Base-by-base conservation (phyloP, 139 green algal species). In the Gonium pectorale region DNA sequence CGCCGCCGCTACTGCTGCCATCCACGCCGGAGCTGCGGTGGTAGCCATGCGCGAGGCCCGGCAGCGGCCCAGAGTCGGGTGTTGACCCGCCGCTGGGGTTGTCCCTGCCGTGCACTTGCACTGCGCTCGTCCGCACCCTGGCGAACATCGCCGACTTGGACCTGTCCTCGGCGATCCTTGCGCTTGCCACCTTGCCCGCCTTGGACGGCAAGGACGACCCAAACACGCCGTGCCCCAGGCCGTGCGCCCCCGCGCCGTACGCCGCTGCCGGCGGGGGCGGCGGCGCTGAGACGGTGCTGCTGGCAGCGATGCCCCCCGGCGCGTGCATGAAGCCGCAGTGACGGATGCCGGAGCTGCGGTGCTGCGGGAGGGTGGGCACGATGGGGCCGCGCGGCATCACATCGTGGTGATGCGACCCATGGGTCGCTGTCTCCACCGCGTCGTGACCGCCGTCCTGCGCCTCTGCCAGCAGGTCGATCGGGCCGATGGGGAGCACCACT, bases 311-410 rank as follows among this genome's bases (percentile, higher is more conserved):
- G 46, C 46, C 46, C 46, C 13, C 43, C 3, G 2, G 11, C 29
- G 68, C 27, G n/a, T 64, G 46, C 70, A 66, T 64, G 59, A 82
- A 82, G 19, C 56, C 75, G 59, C 59, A 44, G 56, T 82, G 75
- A 4, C 75, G 59, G 29, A 82, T 82, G 59, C 70, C 46, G 19
- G 40, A 3, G 15, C 19, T 26, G 9, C 8, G 3, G 75, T 82
- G 43, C 5, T 51, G 41, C 40, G 75, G 75, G 59, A 82, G 41
- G 3, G 54, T 40, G 2, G 75, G 59, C 33, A 82, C 59, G 6
- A 56, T 27, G 6, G 64, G 21, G 29, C 75, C 41, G 40, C 75
- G 75, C 5, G 51, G 37, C 37, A 15, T 11, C 35, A 22, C n/a
- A 29, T 29, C n/a, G n/a, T 5, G 60, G 5, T 29, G 5, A 13